Conservation (phyloP, 306 rosid genomes). For the Phaseolus lunatus region DNA sequence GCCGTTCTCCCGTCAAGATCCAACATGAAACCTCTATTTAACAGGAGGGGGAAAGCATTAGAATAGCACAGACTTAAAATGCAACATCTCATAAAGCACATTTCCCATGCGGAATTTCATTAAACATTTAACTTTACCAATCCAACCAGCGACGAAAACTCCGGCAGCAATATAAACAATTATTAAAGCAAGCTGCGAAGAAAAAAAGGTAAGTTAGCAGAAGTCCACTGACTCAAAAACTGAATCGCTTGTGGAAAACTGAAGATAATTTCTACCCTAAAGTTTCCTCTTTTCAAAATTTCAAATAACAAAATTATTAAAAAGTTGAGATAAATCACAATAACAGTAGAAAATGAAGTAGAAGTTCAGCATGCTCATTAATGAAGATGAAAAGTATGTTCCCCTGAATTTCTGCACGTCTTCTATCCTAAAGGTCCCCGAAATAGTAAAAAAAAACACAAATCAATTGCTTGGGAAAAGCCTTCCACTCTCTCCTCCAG, state of each 20-base stretch:
- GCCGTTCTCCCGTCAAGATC: constrained; percentile 99
- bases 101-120: constrained; percentile 32
- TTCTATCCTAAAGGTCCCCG: not conserved
- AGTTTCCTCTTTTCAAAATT: constrained; percentile 31
- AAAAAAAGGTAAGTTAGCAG: constrained; percentile 39
- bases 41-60: constrained; percentile 46
- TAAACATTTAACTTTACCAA: constrained; percentile 69
- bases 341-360: not conserved
- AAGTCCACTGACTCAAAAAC: constrained; percentile 27
- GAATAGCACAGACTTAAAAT: constrained; percentile 41
- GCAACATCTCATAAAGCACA: constrained; percentile 34
- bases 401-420: not conserved
- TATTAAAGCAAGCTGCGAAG: constrained; percentile 86
- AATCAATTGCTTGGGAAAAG: not conserved
- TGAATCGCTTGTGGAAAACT: constrained; percentile 18
- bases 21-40: constrained; percentile 98
- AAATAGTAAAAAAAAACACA: not conserved
- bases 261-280: constrained; percentile 27
- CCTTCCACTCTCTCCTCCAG: constrained; percentile 1
- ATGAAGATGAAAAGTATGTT: not conserved
- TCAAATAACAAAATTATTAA: constrained; percentile 27
- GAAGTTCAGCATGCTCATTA: not conserved
- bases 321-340: constrained; percentile 20
- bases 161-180: constrained; percentile 88
- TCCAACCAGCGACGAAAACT: constrained; percentile 97